Conservation (phyloP, 2,329 filamentous ascomycete species). For the Colletotrichum euphorbiae region DNA sequence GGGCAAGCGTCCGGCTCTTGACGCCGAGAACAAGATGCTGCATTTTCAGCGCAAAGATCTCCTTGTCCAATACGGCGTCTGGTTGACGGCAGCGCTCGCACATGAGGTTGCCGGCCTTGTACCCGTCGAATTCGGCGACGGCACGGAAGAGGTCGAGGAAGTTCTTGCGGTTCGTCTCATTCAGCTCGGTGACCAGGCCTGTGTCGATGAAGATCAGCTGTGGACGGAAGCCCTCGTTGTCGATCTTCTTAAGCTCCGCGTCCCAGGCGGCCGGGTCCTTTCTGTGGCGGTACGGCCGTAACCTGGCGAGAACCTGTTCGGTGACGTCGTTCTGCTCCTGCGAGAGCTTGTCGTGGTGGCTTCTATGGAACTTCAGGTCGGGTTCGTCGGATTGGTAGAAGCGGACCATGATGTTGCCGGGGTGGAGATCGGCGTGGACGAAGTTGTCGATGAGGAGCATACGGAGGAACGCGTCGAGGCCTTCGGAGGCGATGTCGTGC, state of each 20-base stretch:
- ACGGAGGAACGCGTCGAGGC: conserved; percentile 92
- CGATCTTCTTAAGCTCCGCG: conserved; percentile 78
- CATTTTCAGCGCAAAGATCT: conserved; percentile 96
- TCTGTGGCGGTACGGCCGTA: conserved; percentile 76
- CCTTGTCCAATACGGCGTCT: conserved; percentile 86
- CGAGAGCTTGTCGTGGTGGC: conserved; percentile 48
- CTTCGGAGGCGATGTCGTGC: conserved; percentile 93
- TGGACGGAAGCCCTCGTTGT: conserved; percentile 88
- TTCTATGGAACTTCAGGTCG: conserved; percentile 59
- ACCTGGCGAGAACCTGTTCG: conserved; percentile 83
- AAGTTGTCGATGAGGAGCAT: conserved; percentile 99
- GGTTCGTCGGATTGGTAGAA: conserved; percentile 89
- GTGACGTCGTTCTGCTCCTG: conserved; percentile 78
- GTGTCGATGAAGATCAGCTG: conserved; percentile 98
- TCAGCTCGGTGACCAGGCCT: conserved; percentile 93
- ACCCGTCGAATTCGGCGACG: conserved; percentile 96
- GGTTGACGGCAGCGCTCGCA: conserved; percentile 94
- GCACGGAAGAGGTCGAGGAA: conserved; percentile 97
- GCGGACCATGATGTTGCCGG: conserved; percentile 99
- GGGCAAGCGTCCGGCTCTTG: conserved; percentile 88
- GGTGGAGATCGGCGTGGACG: conserved; percentile 94
- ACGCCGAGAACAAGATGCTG: conserved; percentile 93
- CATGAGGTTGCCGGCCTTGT: conserved; percentile 95
- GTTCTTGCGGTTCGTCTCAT: conserved; percentile 85
- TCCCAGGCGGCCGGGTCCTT: conserved; percentile 78